These are phyloP conservation scores for Metschnikowia koreensis DNA, from an alignment of 805 yeast species.

Conservation along the genomic window DNA sequence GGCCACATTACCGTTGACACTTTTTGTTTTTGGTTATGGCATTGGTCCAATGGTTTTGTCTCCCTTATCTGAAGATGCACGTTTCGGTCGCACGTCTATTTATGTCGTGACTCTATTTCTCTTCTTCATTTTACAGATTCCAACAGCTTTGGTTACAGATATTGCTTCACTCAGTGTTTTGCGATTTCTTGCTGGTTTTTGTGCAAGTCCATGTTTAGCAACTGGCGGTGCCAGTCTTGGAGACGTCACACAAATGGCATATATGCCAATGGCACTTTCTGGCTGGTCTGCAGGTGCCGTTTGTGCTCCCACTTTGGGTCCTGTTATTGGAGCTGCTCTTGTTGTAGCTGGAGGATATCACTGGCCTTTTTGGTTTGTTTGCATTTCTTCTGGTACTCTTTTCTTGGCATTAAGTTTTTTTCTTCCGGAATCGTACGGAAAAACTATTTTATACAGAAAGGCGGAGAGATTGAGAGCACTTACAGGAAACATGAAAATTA, in stretches of 20 bases:
- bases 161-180: conserved; percentile 50
- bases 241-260: conserved; percentile 45
- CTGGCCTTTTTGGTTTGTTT: conserved; percentile 18
- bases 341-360: conserved; percentile 18
- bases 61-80: conserved; percentile 56
- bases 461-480: conserved; percentile 14
- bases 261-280: conserved; percentile 47
- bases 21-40: conserved; percentile 61
- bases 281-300: conserved; percentile 55
- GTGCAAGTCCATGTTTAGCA: conserved; percentile 55
- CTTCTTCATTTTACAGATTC: conserved; percentile 53
- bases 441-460: conserved; percentile 16
- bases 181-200: conserved; percentile 55
- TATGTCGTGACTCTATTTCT: conserved; percentile 47
- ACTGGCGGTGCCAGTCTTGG: conserved; percentile 59
- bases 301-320: conserved; percentile 56
- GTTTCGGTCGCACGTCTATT: conserved; percentile 51
- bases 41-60: conserved; percentile 58
- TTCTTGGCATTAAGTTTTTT: conserved; percentile 10
- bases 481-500: conserved; percentile 15
- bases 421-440: conserved; percentile 16
- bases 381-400: conserved; percentile 12
- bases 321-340: conserved; percentile 54
- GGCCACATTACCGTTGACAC: conserved; percentile 50
- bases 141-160: conserved; percentile 50